Conservation (phyloP, 2,329 filamentous ascomycete species). For the Lecanicillium sp. region DNA sequence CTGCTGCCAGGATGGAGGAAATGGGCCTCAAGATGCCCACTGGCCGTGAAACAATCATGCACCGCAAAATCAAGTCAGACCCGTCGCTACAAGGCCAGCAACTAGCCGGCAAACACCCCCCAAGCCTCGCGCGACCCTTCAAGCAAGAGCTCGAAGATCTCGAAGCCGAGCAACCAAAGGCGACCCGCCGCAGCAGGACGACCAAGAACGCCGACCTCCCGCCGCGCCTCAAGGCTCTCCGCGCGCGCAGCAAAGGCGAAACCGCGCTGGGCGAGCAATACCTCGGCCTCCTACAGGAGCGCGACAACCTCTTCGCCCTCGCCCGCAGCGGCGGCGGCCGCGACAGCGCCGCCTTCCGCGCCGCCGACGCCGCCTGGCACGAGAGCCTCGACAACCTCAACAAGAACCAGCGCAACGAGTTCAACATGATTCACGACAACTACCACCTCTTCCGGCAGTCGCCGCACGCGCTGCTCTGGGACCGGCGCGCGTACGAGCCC, state of each 20-base stretch:
- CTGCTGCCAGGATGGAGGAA: conserved; percentile 38
- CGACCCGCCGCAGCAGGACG: conserved; percentile 3
- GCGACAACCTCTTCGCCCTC: conserved; percentile 19
- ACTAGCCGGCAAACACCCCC: conserved; percentile 21
- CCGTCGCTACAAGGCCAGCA: conserved; percentile 13
- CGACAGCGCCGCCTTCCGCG: conserved; percentile 17
- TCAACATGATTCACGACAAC: conserved; percentile 42
- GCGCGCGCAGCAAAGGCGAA: conserved; percentile 18
- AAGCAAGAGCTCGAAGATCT: conserved; percentile 34
- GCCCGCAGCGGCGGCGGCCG: conserved; percentile 4
- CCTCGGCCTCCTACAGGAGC: conserved; percentile 24
- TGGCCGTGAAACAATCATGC: conserved; percentile 30
- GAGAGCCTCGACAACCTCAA: conserved; percentile 22
- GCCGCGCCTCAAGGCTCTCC: conserved; percentile 19
- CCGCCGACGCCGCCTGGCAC: conserved; percentile 26
- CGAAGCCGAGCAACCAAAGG: conserved; percentile 15
- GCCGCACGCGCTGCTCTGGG: conserved; percentile 54
- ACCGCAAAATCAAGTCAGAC: conserved; percentile 15
- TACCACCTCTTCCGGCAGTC: conserved; percentile 40
- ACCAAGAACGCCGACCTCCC: conserved; percentile 6
- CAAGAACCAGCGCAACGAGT: conserved; percentile 26
- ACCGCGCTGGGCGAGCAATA: conserved; percentile 15
- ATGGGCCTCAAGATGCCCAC: conserved; percentile 34
- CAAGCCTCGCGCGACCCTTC: conserved; percentile 30
- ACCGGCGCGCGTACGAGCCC: conserved; percentile 64